phyloP scores from a whole-genome alignment of 805 yeast species.

The Starmerella tilneyi region DNA sequence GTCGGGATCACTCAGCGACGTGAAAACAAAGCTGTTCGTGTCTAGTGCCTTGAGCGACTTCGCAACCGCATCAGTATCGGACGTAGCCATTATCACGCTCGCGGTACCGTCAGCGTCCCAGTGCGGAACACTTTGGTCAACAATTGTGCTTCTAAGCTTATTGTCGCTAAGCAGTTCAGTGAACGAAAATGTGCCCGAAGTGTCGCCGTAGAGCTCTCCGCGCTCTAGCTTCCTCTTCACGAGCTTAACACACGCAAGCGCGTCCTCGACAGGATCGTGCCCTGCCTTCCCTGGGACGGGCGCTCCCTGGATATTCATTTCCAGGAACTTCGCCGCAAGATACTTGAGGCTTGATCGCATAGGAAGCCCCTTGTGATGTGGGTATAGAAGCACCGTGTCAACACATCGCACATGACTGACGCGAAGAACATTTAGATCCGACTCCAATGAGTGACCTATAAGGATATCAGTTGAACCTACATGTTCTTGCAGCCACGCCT shows the following conservation, averaged over 20 bases:
- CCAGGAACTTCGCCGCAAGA: slow-evolving; percentile 49
- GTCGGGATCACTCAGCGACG: neutral
- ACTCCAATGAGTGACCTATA: slow-evolving; percentile 84
- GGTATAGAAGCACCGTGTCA: slow-evolving; percentile 65
- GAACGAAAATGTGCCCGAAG: slow-evolving; percentile 15
- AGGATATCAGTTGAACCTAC: slow-evolving; percentile 52
- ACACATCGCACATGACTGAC: slow-evolving; percentile 63
- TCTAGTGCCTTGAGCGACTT: slow-evolving; percentile 2
- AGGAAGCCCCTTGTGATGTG: slow-evolving; percentile 78
- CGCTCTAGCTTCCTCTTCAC: slow-evolving; percentile 57
- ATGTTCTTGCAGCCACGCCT: slow-evolving; percentile 40
- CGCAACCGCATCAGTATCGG: slow-evolving; percentile 8
- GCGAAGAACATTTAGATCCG: slow-evolving; percentile 62
- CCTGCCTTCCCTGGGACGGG: slow-evolving; percentile 36
- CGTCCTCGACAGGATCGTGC: slow-evolving; percentile 83
- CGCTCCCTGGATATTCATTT: slow-evolving; percentile 56
- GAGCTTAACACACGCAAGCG: slow-evolving; percentile 66
- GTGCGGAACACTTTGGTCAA: slow-evolving; percentile 32
- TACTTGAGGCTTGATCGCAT: slow-evolving; percentile 65
- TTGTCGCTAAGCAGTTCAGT: slow-evolving; percentile 11
- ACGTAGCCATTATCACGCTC: slow-evolving; percentile 28
- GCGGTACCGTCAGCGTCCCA: slow-evolving; percentile 27
- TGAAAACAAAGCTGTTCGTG: slow-evolving; percentile 8
- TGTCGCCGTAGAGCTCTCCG: slow-evolving; percentile 57
- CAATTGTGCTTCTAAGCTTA: slow-evolving; percentile 28